These are phyloP conservation scores for Pichia kudriavzevii DNA, from an alignment of 1,139 yeast genomes.

Conservation along the genomic window DNA sequence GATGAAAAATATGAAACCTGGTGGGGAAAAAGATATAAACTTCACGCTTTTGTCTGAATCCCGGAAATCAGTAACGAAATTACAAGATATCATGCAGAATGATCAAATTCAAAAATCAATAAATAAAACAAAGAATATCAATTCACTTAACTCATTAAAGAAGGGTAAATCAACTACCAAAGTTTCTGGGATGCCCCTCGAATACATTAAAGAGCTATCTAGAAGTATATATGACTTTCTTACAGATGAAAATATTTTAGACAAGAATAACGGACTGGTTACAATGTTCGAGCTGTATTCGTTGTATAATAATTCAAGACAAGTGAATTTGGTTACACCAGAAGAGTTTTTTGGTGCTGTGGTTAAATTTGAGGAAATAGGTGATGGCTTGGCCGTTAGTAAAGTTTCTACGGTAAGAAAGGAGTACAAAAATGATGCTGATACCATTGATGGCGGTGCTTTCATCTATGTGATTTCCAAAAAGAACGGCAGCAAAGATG, in stretches of 20 bases:
- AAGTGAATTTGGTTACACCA: conserved; percentile 54
- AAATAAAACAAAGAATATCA: conserved; percentile 16
- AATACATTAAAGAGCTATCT: conserved; percentile 42
- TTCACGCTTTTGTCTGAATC: conserved; percentile 40
- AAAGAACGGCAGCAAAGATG: conserved; percentile 16
- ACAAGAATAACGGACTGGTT: conserved; percentile 48
- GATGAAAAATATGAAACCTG: conserved; percentile 7
- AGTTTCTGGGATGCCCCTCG: conserved; percentile 21
- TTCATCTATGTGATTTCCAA: conserved; percentile 21
- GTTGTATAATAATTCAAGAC: conserved; percentile 51
- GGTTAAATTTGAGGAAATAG: conserved; percentile 36
- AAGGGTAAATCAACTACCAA: conserved; percentile 5
- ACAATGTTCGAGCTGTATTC: conserved; percentile 55
- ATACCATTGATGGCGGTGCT: not conserved
- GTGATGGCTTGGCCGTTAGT: conserved; percentile 23
- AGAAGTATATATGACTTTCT: conserved; percentile 55
- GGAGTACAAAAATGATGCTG: not conserved
- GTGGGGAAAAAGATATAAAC: conserved; percentile 18
- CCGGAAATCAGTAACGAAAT: conserved; percentile 23
- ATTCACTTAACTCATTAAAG: conserved; percentile 19
- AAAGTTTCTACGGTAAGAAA: conserved; percentile 22
- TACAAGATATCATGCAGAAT: conserved; percentile 22
- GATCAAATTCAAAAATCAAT: conserved; percentile 23
- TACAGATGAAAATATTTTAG: conserved; percentile 34
- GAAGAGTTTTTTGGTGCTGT: conserved; percentile 48